Conservation (phyloP, 768 basidiomycete species). For the Zangia roseola region DNA sequence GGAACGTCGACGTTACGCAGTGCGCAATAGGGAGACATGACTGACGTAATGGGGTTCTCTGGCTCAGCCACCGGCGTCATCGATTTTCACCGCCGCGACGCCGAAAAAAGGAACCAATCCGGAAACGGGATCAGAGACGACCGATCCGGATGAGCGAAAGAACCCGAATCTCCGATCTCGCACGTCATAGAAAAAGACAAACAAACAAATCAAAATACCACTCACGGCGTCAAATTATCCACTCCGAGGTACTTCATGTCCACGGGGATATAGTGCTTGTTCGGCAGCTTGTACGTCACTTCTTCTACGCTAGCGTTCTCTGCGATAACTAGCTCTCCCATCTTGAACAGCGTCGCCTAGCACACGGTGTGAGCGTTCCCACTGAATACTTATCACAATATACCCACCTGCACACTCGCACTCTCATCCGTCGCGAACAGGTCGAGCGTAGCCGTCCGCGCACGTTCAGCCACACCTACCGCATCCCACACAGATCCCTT, state of each 20-base stretch:
- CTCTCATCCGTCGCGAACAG: conserved; percentile 86
- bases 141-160: neutral
- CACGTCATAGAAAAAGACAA: conserved; percentile 18
- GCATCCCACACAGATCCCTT: conserved; percentile 45
- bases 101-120: conserved; percentile 11
- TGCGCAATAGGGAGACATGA: neutral
- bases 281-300: conserved; percentile 79
- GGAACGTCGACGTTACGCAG: conserved; percentile 1
- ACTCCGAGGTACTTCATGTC: conserved; percentile 73
- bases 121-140: neutral
- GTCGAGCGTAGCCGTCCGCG: conserved; percentile 57
- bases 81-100: conserved; percentile 22
- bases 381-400: no score
- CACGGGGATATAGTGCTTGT: conserved; percentile 76
- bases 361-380: no score
- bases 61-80: conserved; percentile 30
- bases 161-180: conserved; percentile 4
- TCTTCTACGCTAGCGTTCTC: conserved; percentile 37
- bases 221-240: conserved; percentile 50
- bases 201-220: conserved; percentile 15
- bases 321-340: conserved; percentile 60
- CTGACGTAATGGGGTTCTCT: conserved; percentile 20
- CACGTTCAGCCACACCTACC: no score
- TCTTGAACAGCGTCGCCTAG: conserved; percentile 86
- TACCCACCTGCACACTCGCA: conserved; percentile 57